Percentiles rank a stretch among this genome's conserved stretches.
phyloP scores from a whole-genome alignment of 108 stramenopile species.

The Pelagomonas calceolata region DNA sequence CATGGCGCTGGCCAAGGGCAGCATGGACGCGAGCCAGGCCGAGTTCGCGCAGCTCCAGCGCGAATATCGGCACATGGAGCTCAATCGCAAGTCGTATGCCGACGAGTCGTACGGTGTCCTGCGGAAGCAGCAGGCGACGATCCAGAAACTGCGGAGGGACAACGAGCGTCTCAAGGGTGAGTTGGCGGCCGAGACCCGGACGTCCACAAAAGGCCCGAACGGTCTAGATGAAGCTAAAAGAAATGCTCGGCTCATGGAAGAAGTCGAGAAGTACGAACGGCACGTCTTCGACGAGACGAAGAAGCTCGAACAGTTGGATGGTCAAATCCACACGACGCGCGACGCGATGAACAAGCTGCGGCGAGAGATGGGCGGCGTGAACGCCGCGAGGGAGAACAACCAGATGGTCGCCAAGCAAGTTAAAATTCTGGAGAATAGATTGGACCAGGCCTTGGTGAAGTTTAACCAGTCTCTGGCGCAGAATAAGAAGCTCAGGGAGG shows the following conservation, averaged over 20 bases:
- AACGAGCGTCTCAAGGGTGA: slow-evolving; percentile 64
- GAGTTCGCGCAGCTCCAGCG: slow-evolving; percentile 62
- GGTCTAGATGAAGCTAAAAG: slow-evolving; percentile 42
- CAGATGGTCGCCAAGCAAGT: slow-evolving; percentile 63
- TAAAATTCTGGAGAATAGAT: slow-evolving; percentile 58
- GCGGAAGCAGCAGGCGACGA: slow-evolving; percentile 60
- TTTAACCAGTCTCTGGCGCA: slow-evolving; percentile 64
- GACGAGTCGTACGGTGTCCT: slow-evolving; percentile 58
- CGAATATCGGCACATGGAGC: slow-evolving; percentile 73
- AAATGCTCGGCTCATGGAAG: slow-evolving; percentile 42
- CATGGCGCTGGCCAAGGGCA: too few species aligned
- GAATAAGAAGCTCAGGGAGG: slow-evolving; percentile 60
- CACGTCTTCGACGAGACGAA: slow-evolving; percentile 43
- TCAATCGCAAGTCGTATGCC: slow-evolving; percentile 65
- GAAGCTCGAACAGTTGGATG: slow-evolving; percentile 42
- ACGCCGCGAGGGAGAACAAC: slow-evolving; percentile 59
- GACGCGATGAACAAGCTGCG: slow-evolving; percentile 56
- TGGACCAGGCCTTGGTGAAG: slow-evolving; percentile 74
- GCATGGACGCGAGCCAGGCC: too few species aligned
- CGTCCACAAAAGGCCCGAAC: slow-evolving; percentile 35
- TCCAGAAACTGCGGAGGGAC: slow-evolving; percentile 54
- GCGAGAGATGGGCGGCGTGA: slow-evolving; percentile 66
- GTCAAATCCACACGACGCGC: slow-evolving; percentile 41
- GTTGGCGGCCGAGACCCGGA: slow-evolving; percentile 58
- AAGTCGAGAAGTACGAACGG: slow-evolving; percentile 40